Conservation (phyloP, 2,329 filamentous ascomycete species). For the Aspergillus terreus region DNA sequence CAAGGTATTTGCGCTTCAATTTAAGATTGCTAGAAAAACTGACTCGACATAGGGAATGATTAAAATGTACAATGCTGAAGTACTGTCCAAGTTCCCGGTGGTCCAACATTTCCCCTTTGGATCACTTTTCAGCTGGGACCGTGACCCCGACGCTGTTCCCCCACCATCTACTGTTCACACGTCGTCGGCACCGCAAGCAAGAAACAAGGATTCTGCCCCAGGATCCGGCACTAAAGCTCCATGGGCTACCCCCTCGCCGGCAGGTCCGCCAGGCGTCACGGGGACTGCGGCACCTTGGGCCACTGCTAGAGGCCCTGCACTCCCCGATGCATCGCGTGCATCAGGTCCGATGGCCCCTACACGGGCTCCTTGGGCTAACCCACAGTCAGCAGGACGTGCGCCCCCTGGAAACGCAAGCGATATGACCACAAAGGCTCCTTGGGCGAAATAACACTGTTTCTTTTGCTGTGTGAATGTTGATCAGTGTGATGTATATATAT, state of each 20-base stretch:
- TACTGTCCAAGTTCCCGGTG: slow-evolving; percentile 93
- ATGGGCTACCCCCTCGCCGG: slow-evolving; percentile 27
- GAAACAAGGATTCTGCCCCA: slow-evolving; percentile 17
- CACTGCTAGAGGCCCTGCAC: slow-evolving; percentile 12
- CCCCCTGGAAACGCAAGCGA: slow-evolving; percentile 16
- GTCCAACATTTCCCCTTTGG: slow-evolving; percentile 94
- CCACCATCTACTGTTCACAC: slow-evolving; percentile 55
- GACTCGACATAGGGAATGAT: slow-evolving; percentile 71
- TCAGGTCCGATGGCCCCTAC: slow-evolving; percentile 28
- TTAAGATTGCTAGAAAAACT: not conserved
- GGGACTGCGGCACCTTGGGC: slow-evolving; percentile 31
- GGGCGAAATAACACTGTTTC: slow-evolving; percentile 25
- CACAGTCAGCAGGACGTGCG: slow-evolving; percentile 14
- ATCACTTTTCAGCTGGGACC: slow-evolving; percentile 73
- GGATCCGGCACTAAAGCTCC: slow-evolving; percentile 31
- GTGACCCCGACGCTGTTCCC: slow-evolving; percentile 57
- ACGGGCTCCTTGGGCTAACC: slow-evolving; percentile 30
- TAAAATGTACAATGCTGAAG: slow-evolving; percentile 98
- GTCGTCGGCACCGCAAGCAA: slow-evolving; percentile 24
- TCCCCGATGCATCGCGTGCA: slow-evolving; percentile 5
- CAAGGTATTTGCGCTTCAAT: slow-evolving; percentile 47
- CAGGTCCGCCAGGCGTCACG: slow-evolving; percentile 13
- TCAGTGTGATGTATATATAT: too few relatives aligned
- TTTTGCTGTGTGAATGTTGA: not conserved
- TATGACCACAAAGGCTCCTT: slow-evolving; percentile 36